phyloP scores from a whole-genome alignment of 2,329 filamentous ascomycete species.

The Aureobasidium sp. region DNA sequence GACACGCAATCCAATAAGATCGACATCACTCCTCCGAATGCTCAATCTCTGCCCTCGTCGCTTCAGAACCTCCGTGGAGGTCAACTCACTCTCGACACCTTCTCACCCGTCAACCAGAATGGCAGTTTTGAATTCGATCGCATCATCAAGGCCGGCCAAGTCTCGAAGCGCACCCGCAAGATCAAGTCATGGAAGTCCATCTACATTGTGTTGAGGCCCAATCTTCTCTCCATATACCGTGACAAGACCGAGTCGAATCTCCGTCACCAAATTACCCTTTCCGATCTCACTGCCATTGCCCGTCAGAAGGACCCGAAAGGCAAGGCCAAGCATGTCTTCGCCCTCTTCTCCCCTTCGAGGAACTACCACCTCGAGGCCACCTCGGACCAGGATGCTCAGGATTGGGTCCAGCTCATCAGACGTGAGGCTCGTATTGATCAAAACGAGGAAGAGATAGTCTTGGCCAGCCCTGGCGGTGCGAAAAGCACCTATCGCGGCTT shows the following conservation, averaged over 20 bases:
- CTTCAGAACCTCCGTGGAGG: conserved; percentile 20
- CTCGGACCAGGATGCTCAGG: conserved; percentile 64
- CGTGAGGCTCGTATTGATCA: conserved; percentile 75
- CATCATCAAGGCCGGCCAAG: conserved; percentile 79
- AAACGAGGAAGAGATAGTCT: conserved; percentile 74
- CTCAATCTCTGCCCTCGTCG: conserved; percentile 14
- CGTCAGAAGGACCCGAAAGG: conserved; percentile 83
- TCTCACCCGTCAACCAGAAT: conserved; percentile 86
- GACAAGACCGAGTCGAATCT: conserved; percentile 83
- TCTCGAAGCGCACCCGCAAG: conserved; percentile 83
- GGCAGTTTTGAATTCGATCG: conserved; percentile 95
- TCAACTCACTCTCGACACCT: conserved; percentile 52
- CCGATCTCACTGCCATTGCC: conserved; percentile 84
- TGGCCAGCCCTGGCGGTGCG: conserved; percentile 56
- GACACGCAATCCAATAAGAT: neutral
- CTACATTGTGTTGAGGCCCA: conserved; percentile 83
- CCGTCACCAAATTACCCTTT: conserved; percentile 76
- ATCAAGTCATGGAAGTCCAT: conserved; percentile 93
- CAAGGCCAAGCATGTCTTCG: conserved; percentile 80
- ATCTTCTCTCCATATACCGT: conserved; percentile 86
- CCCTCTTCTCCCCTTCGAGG: conserved; percentile 79
- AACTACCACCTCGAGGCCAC: conserved; percentile 85
- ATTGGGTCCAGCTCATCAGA: conserved; percentile 80
- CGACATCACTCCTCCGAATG: conserved; percentile 10
- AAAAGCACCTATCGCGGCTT: conserved; percentile 40